Conservation (phyloP, 2,329 filamentous ascomycete species). For the Myotisia sp. region DNA sequence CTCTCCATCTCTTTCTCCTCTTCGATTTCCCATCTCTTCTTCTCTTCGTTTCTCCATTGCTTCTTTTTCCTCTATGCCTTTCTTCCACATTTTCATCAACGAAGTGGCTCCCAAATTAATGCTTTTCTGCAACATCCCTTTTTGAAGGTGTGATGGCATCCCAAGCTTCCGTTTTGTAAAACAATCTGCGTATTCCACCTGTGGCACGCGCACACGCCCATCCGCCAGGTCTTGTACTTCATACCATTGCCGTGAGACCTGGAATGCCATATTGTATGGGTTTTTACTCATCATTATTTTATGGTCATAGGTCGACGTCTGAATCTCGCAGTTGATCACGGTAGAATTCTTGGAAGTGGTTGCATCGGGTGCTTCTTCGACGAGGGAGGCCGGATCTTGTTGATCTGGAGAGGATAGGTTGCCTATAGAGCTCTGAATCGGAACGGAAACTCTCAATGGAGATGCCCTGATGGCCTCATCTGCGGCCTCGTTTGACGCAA, state of each 20-base stretch:
- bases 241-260: constrained; percentile 13
- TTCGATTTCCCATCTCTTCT: not conserved
- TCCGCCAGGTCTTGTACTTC: constrained; percentile 20
- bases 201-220: constrained; percentile 13
- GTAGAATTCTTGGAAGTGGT: not conserved
- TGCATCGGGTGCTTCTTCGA: not conserved
- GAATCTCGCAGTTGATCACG: constrained; percentile 18
- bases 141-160: constrained; percentile 13
- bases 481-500: constrained; percentile 24
- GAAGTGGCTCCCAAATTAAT: constrained; percentile 15
- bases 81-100: constrained; percentile 8
- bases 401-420: not conserved
- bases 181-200: constrained; percentile 21
- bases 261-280: constrained; percentile 20
- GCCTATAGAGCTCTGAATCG: not conserved
- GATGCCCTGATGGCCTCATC: constrained; percentile 21
- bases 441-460: constrained; percentile 18
- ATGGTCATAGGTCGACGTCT: constrained; percentile 20
- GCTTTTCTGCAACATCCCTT: constrained; percentile 13
- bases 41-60: not conserved
- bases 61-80: constrained; percentile 2
- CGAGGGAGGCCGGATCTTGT: not conserved
- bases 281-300: constrained; percentile 18
- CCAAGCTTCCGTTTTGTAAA: constrained; percentile 17
- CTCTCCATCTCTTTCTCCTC: not conserved